Conservation (phyloP, 164 flowering plant genomes). For the Umbellularia californica region DNA sequence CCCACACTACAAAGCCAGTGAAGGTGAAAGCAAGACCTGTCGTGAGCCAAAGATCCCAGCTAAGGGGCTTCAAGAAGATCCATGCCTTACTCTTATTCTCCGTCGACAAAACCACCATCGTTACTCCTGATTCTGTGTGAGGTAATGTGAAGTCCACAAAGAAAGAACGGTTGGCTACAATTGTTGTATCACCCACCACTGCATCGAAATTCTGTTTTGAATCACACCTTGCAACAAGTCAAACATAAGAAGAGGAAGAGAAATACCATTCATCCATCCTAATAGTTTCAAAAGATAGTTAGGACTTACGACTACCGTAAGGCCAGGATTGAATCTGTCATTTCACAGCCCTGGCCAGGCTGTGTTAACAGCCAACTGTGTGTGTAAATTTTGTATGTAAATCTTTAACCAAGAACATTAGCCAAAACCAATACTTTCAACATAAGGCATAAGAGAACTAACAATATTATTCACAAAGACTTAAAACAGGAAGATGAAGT, state of each 20-base stretch:
- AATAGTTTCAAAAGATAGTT: too few relatives aligned
- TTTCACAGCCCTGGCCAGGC: too few relatives aligned
- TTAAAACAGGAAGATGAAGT: neutral
- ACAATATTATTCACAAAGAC: too few relatives aligned
- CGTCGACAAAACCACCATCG: slow-evolving; percentile 15
- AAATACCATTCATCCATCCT: too few relatives aligned
- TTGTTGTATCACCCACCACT: slow-evolving; percentile 16
- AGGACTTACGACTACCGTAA: too few relatives aligned
- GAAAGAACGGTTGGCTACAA: slow-evolving; percentile 11
- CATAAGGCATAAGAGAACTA: too few relatives aligned
- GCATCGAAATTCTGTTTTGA: slow-evolving; percentile 11
- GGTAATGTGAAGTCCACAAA: slow-evolving; percentile 38
- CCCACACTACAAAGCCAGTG: slow-evolving; percentile 26
- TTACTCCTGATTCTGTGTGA: slow-evolving; percentile 7
- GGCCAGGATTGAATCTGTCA: too few relatives aligned
- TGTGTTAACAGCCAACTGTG: too few relatives aligned
- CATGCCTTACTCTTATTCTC: slow-evolving; percentile 7
- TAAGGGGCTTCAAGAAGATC: slow-evolving; percentile 28
- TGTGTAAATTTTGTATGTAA: too few relatives aligned
- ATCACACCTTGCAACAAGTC: neutral
- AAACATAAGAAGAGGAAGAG: too few relatives aligned
- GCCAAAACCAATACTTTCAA: too few relatives aligned
- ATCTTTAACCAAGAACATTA: too few relatives aligned
- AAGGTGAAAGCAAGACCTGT: slow-evolving; percentile 12
- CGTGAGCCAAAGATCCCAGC: slow-evolving; percentile 21